Conservation (phyloP, 164 flowering plant genomes). For the Magnolia changhungtana region DNA sequence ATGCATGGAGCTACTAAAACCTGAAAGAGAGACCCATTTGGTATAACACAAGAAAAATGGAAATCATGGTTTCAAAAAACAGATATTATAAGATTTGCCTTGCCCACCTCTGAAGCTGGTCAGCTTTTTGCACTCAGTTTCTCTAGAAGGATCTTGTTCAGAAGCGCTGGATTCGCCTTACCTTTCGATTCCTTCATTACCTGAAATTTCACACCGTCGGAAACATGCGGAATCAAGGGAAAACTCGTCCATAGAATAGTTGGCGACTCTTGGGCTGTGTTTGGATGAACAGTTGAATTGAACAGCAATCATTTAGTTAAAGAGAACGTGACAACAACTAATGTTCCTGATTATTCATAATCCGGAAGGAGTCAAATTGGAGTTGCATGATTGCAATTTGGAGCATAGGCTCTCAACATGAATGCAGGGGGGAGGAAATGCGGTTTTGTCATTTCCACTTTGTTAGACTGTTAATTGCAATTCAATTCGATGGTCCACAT, state of each 20-base stretch:
- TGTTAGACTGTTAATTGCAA: neutral
- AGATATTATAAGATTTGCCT: neutral
- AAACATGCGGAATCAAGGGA: too few relatives aligned
- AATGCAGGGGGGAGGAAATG: neutral
- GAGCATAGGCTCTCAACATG: neutral
- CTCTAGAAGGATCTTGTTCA: conserved; percentile 78
- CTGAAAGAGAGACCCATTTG: too few relatives aligned
- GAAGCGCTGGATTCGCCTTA: conserved; percentile 82
- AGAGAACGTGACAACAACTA: neutral
- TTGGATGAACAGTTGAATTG: neutral
- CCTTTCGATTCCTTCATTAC: conserved; percentile 92
- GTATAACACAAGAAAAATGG: too few relatives aligned
- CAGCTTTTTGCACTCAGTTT: conserved; percentile 54
- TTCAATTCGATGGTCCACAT: neutral
- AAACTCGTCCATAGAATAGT: neutral
- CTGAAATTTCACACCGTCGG: conserved; percentile 27
- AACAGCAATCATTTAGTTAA: neutral
- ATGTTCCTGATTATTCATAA: neutral
- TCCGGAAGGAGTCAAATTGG: neutral
- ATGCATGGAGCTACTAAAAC: too few relatives aligned
- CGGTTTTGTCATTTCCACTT: too few relatives aligned
- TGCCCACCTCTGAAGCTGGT: neutral
- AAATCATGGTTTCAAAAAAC: too few relatives aligned
- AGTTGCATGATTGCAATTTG: neutral
- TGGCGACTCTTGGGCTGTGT: neutral